Conservation (phyloP, 1,284 basidiomycete species). For the Pseudozyma tsukubaensis region DNA sequence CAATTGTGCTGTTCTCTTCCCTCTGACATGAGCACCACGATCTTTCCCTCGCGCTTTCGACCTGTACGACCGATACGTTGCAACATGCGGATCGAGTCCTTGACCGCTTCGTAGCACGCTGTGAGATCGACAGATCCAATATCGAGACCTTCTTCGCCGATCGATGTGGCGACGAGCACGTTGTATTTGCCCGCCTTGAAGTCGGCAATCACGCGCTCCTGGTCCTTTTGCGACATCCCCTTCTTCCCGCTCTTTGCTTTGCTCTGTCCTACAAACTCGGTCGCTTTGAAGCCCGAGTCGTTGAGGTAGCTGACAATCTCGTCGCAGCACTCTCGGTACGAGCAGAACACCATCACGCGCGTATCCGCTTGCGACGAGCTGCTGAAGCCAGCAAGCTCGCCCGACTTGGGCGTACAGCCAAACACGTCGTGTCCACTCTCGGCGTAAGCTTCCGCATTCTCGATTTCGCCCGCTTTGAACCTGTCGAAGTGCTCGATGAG, state of each 20-base stretch:
- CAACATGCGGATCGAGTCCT: constrained; percentile 94
- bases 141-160: constrained; percentile 99
- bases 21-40: constrained; percentile 93
- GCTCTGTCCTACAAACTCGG: constrained; percentile 93
- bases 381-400: constrained; percentile 21
- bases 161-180: constrained; percentile 93
- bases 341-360: constrained; percentile 95
- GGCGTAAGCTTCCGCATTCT: constrained; percentile 75
- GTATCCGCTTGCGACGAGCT: constrained; percentile 71
- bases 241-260: constrained; percentile 85
- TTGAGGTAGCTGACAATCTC: constrained; percentile 79
- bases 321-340: constrained; percentile 86
- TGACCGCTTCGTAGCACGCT: constrained; percentile 95
- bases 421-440: constrained; percentile 60
- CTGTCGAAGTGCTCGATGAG: constrained; percentile 59
- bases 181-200: constrained; percentile 92
- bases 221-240: constrained; percentile 90
- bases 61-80: constrained; percentile 97
- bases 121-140: constrained; percentile 99
- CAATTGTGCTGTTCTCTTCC: constrained; percentile 91
- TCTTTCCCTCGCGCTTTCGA: constrained; percentile 87
- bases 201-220: constrained; percentile 85
- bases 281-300: constrained; percentile 74
- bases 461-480: constrained; percentile 70
- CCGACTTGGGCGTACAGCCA: constrained; percentile 52